Conservation (phyloP, 495 filamentous ascomycete species). For the Penicillium goetzii region DNA sequence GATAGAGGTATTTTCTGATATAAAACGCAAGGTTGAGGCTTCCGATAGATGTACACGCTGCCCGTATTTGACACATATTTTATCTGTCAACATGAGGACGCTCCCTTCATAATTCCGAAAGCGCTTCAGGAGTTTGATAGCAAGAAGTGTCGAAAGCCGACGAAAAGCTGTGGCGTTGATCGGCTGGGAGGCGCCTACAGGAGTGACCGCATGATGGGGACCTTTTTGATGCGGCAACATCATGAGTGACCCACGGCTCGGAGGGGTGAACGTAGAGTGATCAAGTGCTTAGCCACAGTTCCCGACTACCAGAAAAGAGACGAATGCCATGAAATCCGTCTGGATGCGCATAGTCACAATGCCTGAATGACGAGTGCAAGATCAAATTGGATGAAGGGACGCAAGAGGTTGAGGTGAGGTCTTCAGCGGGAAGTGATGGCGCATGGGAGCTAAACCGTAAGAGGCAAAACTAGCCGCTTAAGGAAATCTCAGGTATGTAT, state of each 20-base stretch:
- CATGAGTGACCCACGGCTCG: neutral
- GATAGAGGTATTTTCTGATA: conserved; percentile 51
- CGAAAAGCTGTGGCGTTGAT: conserved; percentile 25
- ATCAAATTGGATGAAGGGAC: neutral
- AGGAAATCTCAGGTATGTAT: neutral
- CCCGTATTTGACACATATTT: conserved; percentile 48
- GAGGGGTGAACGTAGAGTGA: neutral
- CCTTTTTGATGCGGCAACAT: conserved; percentile 15
- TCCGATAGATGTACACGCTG: conserved; percentile 44
- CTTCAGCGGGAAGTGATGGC: no score
- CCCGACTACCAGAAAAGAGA: neutral
- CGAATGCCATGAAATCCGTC: neutral
- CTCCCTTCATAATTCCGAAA: conserved; percentile 28
- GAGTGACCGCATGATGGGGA: neutral
- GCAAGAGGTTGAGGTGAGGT: neutral
- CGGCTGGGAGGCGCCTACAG: conserved; percentile 22
- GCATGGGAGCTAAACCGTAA: neutral
- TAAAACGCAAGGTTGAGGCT: conserved; percentile 52
- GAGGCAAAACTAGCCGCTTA: neutral
- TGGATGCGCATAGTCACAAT: neutral
- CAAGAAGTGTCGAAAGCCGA: conserved; percentile 33
- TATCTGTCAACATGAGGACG: conserved; percentile 40
- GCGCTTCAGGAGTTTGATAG: conserved; percentile 30
- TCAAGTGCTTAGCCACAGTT: neutral
- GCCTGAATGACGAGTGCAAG: neutral